Conservation (phyloP, 495 filamentous ascomycete species). For the Trichoderma erinaceum region DNA sequence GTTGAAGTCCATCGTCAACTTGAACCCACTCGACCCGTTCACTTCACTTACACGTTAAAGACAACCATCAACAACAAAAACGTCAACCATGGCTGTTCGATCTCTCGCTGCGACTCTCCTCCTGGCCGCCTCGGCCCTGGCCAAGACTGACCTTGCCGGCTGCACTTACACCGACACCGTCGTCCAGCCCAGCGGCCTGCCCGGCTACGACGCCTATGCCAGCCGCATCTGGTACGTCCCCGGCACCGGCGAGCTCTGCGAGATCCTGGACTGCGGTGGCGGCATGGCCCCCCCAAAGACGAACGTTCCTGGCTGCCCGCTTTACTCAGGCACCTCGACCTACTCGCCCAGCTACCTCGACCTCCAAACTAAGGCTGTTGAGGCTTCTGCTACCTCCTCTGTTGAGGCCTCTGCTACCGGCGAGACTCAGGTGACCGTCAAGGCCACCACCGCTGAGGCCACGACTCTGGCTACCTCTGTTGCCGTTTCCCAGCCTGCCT, state of each 20-base stretch:
- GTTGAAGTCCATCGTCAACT: neutral
- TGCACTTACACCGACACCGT: slow-evolving; percentile 33
- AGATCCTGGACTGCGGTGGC: slow-evolving; percentile 55
- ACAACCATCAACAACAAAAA: neutral
- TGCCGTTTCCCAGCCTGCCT: slow-evolving; percentile 1
- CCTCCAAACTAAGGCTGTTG: slow-evolving; percentile 64
- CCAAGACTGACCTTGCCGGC: slow-evolving; percentile 43
- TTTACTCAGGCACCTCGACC: slow-evolving; percentile 51
- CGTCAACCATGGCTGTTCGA: slow-evolving; percentile 7
- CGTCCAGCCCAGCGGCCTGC: slow-evolving; percentile 23
- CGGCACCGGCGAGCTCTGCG: slow-evolving; percentile 50
- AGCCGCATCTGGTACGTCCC: slow-evolving; percentile 41
- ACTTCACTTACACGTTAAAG: neutral
- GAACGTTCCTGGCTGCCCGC: slow-evolving; percentile 48
- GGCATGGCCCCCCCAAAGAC: slow-evolving; percentile 55
- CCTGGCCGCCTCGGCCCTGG: slow-evolving; percentile 26
- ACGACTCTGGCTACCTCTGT: slow-evolving; percentile 3
- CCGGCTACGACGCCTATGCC: slow-evolving; percentile 21
- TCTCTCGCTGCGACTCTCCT: neutral
- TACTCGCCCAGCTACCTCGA: slow-evolving; percentile 45
- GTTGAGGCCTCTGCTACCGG: slow-evolving; percentile 58
- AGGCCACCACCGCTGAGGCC: neutral
- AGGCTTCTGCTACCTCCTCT: slow-evolving; percentile 93
- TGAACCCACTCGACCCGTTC: neutral
- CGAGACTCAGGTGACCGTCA: slow-evolving; percentile 1